phyloP scores from a whole-genome alignment of 331 rosid genomes.

The Malus hybrid region DNA sequence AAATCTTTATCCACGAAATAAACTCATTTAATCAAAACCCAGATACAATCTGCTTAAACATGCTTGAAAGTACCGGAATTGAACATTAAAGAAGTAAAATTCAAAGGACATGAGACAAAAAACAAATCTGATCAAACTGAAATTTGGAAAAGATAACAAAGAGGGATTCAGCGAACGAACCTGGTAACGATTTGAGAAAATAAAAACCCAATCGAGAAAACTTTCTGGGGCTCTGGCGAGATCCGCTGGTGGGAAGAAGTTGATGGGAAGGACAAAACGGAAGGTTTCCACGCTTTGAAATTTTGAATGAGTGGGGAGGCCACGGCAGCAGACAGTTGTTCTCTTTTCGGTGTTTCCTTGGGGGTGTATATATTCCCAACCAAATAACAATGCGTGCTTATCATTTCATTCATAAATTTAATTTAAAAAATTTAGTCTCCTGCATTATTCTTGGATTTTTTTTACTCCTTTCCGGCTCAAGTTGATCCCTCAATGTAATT shows the following conservation, averaged over 20 bases:
- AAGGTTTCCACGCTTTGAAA: background rate
- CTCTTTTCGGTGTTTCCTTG: no score
- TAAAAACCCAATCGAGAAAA: background rate
- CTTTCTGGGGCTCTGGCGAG: background rate
- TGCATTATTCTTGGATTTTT: no score
- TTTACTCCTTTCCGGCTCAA: no score
- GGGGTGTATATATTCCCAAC: no score
- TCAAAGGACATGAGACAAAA: background rate
- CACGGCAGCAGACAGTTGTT: background rate
- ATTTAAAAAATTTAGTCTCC: no score
- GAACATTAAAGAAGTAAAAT: background rate
- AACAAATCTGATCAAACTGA: background rate
- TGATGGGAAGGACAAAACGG: background rate
- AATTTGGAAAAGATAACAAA: background rate
- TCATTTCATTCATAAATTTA: no score
- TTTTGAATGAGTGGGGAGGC: background rate
- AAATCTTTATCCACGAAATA: background rate
- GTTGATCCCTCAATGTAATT: no score
- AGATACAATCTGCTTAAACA: background rate
- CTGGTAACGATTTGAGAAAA: background rate
- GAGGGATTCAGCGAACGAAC: constrained; percentile 1
- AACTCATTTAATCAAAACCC: background rate
- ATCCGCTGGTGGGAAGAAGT: background rate
- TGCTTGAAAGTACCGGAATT: background rate
- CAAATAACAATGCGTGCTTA: no score